Percentiles rank a stretch among this genome's conserved stretches.
These are phyloP conservation scores for Pseudodiploospora longispora DNA, from an alignment of 2,329 filamentous ascomycete genomes.

Conservation along the genomic window DNA sequence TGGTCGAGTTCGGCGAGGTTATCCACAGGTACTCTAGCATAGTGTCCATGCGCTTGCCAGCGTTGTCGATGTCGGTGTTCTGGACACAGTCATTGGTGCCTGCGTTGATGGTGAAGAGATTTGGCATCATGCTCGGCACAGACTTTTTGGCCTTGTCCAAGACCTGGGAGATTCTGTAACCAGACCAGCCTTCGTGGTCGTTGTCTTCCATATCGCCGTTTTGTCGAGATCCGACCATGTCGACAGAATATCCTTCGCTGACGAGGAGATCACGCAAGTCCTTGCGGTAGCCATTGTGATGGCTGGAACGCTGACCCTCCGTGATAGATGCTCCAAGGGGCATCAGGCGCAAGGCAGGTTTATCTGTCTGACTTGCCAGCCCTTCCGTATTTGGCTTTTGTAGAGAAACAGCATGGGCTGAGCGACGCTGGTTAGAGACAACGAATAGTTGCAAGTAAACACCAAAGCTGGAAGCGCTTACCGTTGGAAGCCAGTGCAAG, in stretches of 20 bases:
- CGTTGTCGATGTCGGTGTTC: constrained; percentile 19
- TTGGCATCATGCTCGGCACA: constrained; percentile 26
- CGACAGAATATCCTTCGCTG: constrained; percentile 14
- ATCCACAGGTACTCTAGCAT: constrained; percentile 27
- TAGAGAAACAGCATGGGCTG: no score
- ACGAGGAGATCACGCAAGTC: constrained; percentile 22
- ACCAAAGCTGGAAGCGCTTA: constrained; percentile 1
- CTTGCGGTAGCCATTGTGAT: constrained; percentile 32
- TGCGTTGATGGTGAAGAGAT: constrained; percentile 33
- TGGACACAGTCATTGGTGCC: constrained; percentile 37
- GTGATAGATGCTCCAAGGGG: constrained; percentile 37
- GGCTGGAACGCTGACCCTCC: constrained; percentile 25
- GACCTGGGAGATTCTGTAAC: constrained; percentile 32
- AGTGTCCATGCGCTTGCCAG: constrained; percentile 24
- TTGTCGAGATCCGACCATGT: constrained; percentile 33
- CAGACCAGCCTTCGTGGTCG: constrained; percentile 37
- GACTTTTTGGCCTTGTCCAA: constrained; percentile 22
- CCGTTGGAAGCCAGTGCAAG: constrained; percentile 15
- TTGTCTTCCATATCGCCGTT: constrained; percentile 32
- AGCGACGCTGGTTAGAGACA: no score
- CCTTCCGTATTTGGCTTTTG: no score
- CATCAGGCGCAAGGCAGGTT: constrained; percentile 32
- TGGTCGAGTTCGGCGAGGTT: constrained; percentile 21
- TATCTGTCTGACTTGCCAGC: constrained; percentile 5
- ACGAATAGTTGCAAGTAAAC: neutral